These are phyloP conservation scores for Candolleomyces aberdarensis DNA, from an alignment of 768 basidiomycete genomes.

Conservation along the genomic window DNA sequence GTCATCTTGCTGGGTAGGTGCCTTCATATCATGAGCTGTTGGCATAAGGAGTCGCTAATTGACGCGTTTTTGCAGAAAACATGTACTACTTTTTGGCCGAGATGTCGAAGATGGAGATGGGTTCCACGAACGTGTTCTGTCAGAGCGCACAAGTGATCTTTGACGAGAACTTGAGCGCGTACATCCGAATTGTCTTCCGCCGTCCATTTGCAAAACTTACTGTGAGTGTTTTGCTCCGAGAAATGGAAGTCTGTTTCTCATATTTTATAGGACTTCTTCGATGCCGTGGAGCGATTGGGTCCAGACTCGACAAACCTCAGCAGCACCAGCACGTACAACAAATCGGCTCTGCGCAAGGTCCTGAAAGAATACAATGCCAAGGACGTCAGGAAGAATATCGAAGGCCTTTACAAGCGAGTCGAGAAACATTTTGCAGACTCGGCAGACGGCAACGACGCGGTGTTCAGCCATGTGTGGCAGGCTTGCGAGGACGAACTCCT, in stretches of 20 bases:
- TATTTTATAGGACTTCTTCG: slow-evolving; percentile 80
- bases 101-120: slow-evolving; percentile 64
- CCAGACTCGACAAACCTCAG: slow-evolving; percentile 75
- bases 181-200: slow-evolving; percentile 83
- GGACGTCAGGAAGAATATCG: slow-evolving; percentile 86
- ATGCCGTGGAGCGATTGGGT: slow-evolving; percentile 82
- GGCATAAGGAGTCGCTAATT: neutral
- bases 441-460: slow-evolving; percentile 60
- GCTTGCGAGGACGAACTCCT: slow-evolving; percentile 85
- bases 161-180: slow-evolving; percentile 83
- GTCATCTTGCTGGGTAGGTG: slow-evolving; percentile 88
- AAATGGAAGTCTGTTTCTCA: neutral
- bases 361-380: slow-evolving; percentile 84
- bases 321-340: slow-evolving; percentile 71
- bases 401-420: slow-evolving; percentile 83
- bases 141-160: slow-evolving; percentile 79
- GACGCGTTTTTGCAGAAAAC: slow-evolving; percentile 62
- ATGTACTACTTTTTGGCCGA: slow-evolving; percentile 94
- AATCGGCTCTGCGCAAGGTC: slow-evolving; percentile 76
- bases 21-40: neutral
- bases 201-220: slow-evolving; percentile 85
- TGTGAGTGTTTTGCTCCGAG: slow-evolving; percentile 41
- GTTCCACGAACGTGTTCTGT: slow-evolving; percentile 59
- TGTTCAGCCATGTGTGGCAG: slow-evolving; percentile 81
- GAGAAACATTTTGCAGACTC: slow-evolving; percentile 94